A percentile compares a stretch with the other conserved stretches of the same genome.
phyloP scores from a whole-genome alignment of 78 protist species.

The Dictyostelium purpureum region DNA sequence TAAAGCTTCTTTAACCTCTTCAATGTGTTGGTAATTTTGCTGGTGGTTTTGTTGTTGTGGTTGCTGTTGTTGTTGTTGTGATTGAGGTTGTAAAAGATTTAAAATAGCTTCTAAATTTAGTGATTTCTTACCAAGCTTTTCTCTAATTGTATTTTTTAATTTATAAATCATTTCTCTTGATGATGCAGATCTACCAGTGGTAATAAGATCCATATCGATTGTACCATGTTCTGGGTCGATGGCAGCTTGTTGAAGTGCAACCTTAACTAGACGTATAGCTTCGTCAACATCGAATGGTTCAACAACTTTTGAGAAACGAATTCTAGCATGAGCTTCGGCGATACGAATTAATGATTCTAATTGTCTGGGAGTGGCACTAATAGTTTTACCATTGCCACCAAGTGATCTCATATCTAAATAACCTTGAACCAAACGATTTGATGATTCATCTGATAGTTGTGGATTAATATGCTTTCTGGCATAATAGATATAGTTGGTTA shows the following conservation, averaged over 20 bases:
- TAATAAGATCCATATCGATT: slow-evolving; percentile 95
- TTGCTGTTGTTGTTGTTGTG: not conserved
- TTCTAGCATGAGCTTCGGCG: slow-evolving; percentile 85
- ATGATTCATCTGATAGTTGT: slow-evolving; percentile 91
- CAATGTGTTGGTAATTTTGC: not conserved
- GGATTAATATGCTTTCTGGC: slow-evolving; percentile 91
- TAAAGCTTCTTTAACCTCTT: slow-evolving; percentile 8
- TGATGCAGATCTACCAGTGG: slow-evolving; percentile 73
- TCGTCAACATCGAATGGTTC: slow-evolving; percentile 90
- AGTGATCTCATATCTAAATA: slow-evolving; percentile 85
- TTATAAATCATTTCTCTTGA: not conserved
- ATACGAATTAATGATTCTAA: slow-evolving; percentile 98
- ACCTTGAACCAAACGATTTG: slow-evolving; percentile 69
- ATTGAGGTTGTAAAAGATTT: not conserved
- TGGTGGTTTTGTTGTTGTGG: no score
- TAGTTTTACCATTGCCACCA: slow-evolving; percentile 83
- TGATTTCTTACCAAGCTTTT: not conserved
- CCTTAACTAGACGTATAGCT: slow-evolving; percentile 91
- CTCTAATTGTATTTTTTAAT: not conserved
- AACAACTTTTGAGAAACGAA: slow-evolving; percentile 84
- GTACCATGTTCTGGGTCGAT: slow-evolving; percentile 96
- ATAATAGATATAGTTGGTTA: slow-evolving; percentile 90
- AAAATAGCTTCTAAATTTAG: not conserved
- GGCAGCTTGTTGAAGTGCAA: slow-evolving; percentile 92
- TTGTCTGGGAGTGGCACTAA: slow-evolving; percentile 99